These are phyloP conservation scores for Carex myosuroides DNA, from an alignment of 176 grass and related monocot species.

Conservation along the genomic window DNA sequence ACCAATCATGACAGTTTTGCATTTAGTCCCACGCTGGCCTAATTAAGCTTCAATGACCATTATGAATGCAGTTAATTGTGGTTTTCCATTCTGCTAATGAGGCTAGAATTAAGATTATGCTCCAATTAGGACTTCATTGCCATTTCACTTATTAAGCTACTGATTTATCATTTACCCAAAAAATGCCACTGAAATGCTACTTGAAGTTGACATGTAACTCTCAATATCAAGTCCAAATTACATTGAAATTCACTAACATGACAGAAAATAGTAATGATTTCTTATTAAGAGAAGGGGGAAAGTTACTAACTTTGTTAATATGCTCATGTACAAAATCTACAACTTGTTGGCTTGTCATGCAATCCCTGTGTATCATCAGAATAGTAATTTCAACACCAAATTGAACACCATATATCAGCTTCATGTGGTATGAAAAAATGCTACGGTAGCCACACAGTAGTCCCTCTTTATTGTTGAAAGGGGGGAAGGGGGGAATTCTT, in stretches of 20 bases:
- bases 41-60: neutral
- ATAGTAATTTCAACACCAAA: conserved; percentile 4
- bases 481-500: neutral
- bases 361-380: conserved; percentile 60
- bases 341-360: conserved; percentile 90
- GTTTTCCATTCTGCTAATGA: neutral
- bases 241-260: neutral
- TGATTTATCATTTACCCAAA: neutral
- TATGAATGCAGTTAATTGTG: neutral
- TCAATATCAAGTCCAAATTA: neutral
- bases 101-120: neutral
- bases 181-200: neutral
- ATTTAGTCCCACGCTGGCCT: neutral
- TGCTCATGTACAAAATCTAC: conserved; percentile 90
- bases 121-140: neutral
- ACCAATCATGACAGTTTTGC: neutral
- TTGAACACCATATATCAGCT: neutral
- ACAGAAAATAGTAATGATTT: neutral
- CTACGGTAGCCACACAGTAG: neutral
- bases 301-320: conserved; percentile 49
- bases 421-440: neutral
- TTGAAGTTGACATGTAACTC: neutral
- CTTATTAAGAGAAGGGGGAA: neutral
- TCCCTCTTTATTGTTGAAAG: neutral
- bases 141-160: neutral